Percentiles rank a stretch among this genome's conserved stretches.
Conservation (phyloP, 2,329 filamentous ascomycete species). For the Lasiodiplodia citricola region DNA sequence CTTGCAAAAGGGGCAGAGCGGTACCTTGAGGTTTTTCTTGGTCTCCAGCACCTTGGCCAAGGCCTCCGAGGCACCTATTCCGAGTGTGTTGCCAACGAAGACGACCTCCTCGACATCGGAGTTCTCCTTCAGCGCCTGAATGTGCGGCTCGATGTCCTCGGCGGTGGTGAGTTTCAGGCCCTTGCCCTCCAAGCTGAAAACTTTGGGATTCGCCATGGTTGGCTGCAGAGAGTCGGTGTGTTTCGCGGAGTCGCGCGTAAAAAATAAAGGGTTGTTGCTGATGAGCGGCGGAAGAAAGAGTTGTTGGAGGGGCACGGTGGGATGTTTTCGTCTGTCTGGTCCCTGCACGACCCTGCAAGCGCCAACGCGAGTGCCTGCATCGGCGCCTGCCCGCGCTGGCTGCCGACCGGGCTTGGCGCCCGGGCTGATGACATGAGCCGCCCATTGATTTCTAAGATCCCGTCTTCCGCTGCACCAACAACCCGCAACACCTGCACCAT, state of each 20-base stretch:
- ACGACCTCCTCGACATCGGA: slow-evolving; percentile 82
- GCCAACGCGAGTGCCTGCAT: slow-evolving; percentile 11
- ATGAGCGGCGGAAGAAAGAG: slow-evolving; percentile 10
- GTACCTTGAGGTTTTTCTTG: slow-evolving; percentile 80
- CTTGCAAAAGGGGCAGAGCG: slow-evolving; percentile 29
- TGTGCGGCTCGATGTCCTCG: slow-evolving; percentile 83
- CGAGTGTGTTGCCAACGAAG: slow-evolving; percentile 89
- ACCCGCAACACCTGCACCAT: slow-evolving; percentile 31
- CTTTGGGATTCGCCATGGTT: slow-evolving; percentile 62
- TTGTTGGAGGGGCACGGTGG: slow-evolving; percentile 26
- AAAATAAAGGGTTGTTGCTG: slow-evolving; percentile 15
- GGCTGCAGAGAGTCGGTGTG: slow-evolving; percentile 29
- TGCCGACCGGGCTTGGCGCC: slow-evolving; percentile 13
- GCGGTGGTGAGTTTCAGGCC: slow-evolving; percentile 90
- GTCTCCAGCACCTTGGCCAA: slow-evolving; percentile 82
- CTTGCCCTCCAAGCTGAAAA: slow-evolving; percentile 91
- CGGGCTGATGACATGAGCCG: slow-evolving; percentile 24
- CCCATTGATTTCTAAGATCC: slow-evolving; percentile 17
- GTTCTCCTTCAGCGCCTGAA: slow-evolving; percentile 74
- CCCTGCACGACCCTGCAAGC: slow-evolving; percentile 21
- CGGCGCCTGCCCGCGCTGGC: not conserved
- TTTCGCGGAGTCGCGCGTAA: slow-evolving; percentile 10
- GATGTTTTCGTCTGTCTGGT: slow-evolving; percentile 19
- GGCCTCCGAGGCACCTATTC: slow-evolving; percentile 83
- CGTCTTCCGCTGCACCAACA: not conserved